Evolutionary conservation across 2,329 filamentous ascomycete species (phyloP), one percentile per base, ranked within the genome.

Genomic region (Magnaporthiopsis rhizophila): DNA sequence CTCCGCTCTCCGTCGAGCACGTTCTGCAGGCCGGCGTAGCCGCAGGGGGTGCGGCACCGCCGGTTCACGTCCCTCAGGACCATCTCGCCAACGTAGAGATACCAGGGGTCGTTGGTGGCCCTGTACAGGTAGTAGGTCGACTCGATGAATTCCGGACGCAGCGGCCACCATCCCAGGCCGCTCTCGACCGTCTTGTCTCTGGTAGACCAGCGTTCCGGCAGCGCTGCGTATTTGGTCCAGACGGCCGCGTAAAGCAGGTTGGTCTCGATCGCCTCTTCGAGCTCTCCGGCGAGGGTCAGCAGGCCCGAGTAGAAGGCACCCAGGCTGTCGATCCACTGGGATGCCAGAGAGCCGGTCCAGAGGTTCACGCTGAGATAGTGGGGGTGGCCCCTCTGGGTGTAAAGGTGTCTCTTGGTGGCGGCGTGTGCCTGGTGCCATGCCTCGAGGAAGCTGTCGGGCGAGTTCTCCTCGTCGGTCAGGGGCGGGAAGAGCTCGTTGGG

Each of bases 81-180:
- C 95, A 99, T 99, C 75, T 99, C 95, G 34, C 93, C 95, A 26
- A 96, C 90, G 73, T 97, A 89, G 5, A 98, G 81, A 76, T 97
- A 98, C 93, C 94, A 99, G 0, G 93, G 93, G 74, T 99, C 95
- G 70, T 89, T 86, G 0, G 95, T 98, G 2, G 94, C 93, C 62
- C 90, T 89, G 74, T 96, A 98, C n/a, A 99, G 80, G 72, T 98
- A 91, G 77, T 96, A 99, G 0, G 91, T 97, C 1, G 92, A 97
- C 76, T 99, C 95, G 69, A 97, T 92, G 72, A 98, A 98, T 74
- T 99, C 95, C 6, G 95, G 95, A 30, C 95, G 86, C 28, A 96
- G 91, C 13, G 92, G 92, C 90, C 96, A 99, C 92, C 95, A 98
- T 13, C 89, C 87, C 32, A 98, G 85, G 12, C 92, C 91, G 24